Percentiles rank a stretch among this genome's conserved stretches.
These are phyloP conservation scores for Yamadazyma phyllophila DNA, from an alignment of 805 yeast species.

Conservation along the genomic window DNA sequence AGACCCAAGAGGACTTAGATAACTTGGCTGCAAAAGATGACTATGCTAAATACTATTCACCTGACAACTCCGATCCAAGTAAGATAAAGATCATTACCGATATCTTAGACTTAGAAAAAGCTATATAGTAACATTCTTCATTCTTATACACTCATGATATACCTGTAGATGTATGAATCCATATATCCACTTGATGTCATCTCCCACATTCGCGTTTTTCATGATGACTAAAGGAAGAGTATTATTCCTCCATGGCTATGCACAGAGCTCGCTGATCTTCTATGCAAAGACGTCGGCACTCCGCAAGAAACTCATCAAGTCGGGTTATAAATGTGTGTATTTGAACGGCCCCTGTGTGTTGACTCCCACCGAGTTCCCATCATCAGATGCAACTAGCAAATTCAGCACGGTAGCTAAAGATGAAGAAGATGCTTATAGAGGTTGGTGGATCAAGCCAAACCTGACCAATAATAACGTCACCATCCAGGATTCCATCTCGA, in stretches of 20 bases:
- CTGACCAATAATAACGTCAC: slow-evolving; percentile 41
- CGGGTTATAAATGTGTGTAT: slow-evolving; percentile 69
- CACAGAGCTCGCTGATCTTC: slow-evolving; percentile 80
- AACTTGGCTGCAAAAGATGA: slow-evolving; percentile 27
- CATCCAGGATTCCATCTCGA: slow-evolving; percentile 50
- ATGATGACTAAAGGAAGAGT: slow-evolving; percentile 43
- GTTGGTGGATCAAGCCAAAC: slow-evolving; percentile 75
- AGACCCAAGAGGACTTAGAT: slow-evolving; percentile 55
- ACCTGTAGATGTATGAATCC: too few relatives aligned
- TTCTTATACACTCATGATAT: too few relatives aligned
- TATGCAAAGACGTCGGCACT: slow-evolving; percentile 88
- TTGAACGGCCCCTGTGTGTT: slow-evolving; percentile 75
- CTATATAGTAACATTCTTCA: neutral
- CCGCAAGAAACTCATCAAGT: slow-evolving; percentile 66
- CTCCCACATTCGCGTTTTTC: slow-evolving; percentile 3
- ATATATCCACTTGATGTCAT: neutral
- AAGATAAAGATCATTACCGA: slow-evolving; percentile 34
- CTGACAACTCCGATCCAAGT: slow-evolving; percentile 23
- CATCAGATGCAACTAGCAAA: slow-evolving; percentile 55
- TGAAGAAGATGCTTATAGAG: slow-evolving; percentile 42
- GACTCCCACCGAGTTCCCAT: slow-evolving; percentile 70
- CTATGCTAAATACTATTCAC: slow-evolving; percentile 35
- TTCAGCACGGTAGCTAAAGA: slow-evolving; percentile 38
- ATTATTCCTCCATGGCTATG: slow-evolving; percentile 88
- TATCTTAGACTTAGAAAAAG: slow-evolving; percentile 28